A percentile compares a stretch with the other conserved stretches of the same genome.
phyloP scores from a whole-genome alignment of 192 early-diverging fungal species.

The Powellomyces hirtus region DNA sequence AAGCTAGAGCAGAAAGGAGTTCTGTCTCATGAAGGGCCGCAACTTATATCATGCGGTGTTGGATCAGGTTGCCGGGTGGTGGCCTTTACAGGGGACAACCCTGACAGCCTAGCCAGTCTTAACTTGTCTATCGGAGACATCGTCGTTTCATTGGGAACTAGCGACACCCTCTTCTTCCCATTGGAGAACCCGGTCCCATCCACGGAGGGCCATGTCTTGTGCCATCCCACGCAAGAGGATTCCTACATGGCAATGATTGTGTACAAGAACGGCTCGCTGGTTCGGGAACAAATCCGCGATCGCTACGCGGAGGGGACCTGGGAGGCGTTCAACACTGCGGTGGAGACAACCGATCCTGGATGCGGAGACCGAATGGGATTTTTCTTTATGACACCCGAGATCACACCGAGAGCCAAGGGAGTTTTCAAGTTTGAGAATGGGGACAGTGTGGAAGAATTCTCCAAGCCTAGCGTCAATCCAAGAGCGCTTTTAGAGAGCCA shows the following conservation, averaged over 20 bases:
- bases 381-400: constrained; percentile 72
- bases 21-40: neutral
- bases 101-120: constrained; percentile 63
- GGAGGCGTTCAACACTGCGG: constrained; percentile 53
- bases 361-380: constrained; percentile 55
- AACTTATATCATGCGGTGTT: neutral
- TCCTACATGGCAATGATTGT: constrained; percentile 75
- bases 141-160: constrained; percentile 76
- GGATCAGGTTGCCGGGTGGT: constrained; percentile 51
- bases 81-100: constrained; percentile 81
- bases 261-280: constrained; percentile 86
- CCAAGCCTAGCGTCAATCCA: constrained; percentile 34
- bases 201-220: constrained; percentile 52
- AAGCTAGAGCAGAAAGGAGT: neutral
- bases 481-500: constrained; percentile 75
- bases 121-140: constrained; percentile 51
- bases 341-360: constrained; percentile 18
- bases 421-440: constrained; percentile 56
- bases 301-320: constrained; percentile 52
- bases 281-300: constrained; percentile 68
- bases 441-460: constrained; percentile 15
- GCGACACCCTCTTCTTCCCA: constrained; percentile 69
- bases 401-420: constrained; percentile 69
- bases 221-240: constrained; percentile 60
- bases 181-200: constrained; percentile 33